Percentiles rank a stretch among this genome's conserved stretches.
phyloP scores from a whole-genome alignment of 129 eudicot genomes.

The Flaveria brownii region DNA sequence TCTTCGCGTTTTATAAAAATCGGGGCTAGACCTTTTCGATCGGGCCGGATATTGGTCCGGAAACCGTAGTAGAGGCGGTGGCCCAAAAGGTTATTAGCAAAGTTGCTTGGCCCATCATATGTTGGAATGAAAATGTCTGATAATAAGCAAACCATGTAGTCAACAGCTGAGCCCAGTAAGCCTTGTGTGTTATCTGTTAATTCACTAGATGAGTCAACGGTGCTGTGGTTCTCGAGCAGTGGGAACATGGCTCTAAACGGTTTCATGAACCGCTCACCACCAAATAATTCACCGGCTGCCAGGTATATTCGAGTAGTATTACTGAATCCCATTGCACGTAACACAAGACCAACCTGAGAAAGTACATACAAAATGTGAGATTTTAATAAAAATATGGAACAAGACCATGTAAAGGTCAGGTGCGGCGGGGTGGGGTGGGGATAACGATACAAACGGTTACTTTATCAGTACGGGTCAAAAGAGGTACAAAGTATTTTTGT shows the following conservation, averaged over 20 bases:
- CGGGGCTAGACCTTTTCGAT: conserved; percentile 88
- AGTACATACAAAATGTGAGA: conserved; percentile 27
- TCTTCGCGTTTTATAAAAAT: conserved; percentile 72
- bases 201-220: conserved; percentile 71
- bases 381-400: background rate
- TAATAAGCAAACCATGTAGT: conserved; percentile 97
- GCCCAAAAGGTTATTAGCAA: conserved; percentile 91
- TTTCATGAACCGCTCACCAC: conserved; percentile 91
- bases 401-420: background rate
- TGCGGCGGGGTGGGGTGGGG: background rate
- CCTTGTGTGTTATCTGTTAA: conserved; percentile 69
- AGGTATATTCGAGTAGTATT: conserved; percentile 90
- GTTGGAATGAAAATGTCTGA: conserved; percentile 97
- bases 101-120: conserved; percentile 97
- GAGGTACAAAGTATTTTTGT: background rate
- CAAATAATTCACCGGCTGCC: conserved; percentile 91
- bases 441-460: background rate
- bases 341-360: conserved; percentile 78
- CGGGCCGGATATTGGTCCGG: conserved; percentile 80
- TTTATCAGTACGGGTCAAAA: background rate
- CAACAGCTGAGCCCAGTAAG: conserved; percentile 90
- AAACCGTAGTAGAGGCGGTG: conserved; percentile 94
- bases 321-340: conserved; percentile 85
- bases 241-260: conserved; percentile 86
- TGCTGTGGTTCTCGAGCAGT: conserved; percentile 74